Evolutionary conservation across 305 asterid genomes (phyloP).

Genomic region (Fraxinus ornus): DNA sequence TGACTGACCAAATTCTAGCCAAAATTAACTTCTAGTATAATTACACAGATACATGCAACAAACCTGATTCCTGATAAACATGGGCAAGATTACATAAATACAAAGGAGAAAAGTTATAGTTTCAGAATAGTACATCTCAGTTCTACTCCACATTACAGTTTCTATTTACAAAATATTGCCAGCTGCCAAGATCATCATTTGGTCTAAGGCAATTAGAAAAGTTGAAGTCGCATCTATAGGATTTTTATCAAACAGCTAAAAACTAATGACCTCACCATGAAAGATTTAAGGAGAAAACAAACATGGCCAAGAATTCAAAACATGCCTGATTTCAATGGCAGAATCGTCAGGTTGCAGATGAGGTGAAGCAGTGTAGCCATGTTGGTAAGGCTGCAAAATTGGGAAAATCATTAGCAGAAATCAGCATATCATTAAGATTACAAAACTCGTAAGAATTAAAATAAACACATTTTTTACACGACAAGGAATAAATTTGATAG

Average conservation of each 20-base stretch:
- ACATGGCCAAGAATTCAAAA: neutral
- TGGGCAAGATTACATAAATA: neutral
- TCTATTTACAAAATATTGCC: neutral
- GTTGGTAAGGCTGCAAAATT: slow-evolving; percentile 43
- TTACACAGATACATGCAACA: neutral
- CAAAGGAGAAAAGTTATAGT: neutral
- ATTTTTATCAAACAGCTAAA: neutral
- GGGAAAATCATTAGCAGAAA: neutral
- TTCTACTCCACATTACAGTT: neutral
- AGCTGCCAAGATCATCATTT: neutral
- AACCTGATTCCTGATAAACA: neutral
- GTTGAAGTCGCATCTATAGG: neutral
- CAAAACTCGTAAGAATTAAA: neutral
- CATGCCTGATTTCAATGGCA: slow-evolving; percentile 44
- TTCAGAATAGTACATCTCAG: neutral
- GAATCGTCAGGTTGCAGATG: slow-evolving; percentile 35
- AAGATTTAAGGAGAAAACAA: neutral
- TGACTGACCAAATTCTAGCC: neutral
- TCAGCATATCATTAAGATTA: slow-evolving; percentile 4
- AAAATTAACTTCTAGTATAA: neutral
- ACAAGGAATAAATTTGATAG: neutral
- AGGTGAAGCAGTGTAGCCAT: slow-evolving; percentile 55
- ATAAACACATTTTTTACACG: neutral
- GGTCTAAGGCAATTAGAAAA: neutral
- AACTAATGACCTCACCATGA: neutral